phyloP scores from a whole-genome alignment of 805 yeast species.

The Schizosaccharomyces osmophilus region DNA sequence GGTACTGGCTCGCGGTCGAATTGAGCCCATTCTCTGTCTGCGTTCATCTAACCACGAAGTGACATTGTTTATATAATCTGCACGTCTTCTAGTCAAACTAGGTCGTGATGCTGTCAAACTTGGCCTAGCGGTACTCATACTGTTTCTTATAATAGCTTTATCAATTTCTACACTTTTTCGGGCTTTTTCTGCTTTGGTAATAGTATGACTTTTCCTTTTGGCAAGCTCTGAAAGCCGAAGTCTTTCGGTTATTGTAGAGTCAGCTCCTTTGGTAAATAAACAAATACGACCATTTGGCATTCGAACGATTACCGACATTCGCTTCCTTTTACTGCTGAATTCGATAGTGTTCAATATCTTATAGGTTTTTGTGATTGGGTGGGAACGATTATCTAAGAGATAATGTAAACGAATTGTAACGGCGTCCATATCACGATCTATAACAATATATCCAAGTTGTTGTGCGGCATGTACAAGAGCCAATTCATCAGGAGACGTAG shows the following conservation, averaged over 20 bases:
- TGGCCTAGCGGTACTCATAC: conserved; percentile 11
- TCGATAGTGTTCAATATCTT: conserved; percentile 62
- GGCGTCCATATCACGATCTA: conserved; percentile 34
- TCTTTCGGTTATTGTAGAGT: conserved; percentile 60
- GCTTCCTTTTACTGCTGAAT: conserved; percentile 63
- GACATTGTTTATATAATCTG: background rate
- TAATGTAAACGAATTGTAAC: conserved; percentile 43
- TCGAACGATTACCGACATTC: conserved; percentile 73
- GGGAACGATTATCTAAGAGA: conserved; percentile 53
- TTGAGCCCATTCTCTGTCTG: background rate
- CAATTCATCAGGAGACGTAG: conserved; percentile 89
- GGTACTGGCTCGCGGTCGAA: background rate
- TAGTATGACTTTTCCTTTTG: conserved; percentile 34
- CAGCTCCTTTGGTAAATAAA: conserved; percentile 86
- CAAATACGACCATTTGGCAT: conserved; percentile 58
- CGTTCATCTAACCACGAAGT: background rate
- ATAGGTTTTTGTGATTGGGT: conserved; percentile 40
- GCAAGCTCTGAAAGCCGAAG: conserved; percentile 38
- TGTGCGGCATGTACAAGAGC: conserved; percentile 87
- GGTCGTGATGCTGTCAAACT: background rate
- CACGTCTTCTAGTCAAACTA: background rate
- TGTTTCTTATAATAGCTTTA: conserved; percentile 26
- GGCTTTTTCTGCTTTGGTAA: conserved; percentile 28
- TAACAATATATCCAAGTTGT: conserved; percentile 76
- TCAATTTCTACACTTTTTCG: conserved; percentile 65